Conservation (phyloP, 2,329 filamentous ascomycete genomes). For the Byssothecium circinans region DNA sequence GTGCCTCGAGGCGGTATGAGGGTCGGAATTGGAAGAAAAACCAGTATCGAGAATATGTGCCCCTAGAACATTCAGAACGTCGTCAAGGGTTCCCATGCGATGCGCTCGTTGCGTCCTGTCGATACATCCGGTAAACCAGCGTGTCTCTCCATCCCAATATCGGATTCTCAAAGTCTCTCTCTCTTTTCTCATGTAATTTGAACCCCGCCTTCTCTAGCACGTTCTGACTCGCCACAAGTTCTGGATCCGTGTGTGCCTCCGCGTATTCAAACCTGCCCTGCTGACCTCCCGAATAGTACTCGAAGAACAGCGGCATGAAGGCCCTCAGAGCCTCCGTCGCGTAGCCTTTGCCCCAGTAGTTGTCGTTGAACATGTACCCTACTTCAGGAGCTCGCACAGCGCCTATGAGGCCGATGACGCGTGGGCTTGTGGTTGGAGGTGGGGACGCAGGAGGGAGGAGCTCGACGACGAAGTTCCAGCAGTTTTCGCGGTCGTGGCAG, state of each 20-base stretch:
- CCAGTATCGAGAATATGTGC: no score
- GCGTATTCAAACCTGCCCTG: constrained; percentile 39
- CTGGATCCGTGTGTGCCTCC: constrained; percentile 51
- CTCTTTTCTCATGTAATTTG: constrained; percentile 48
- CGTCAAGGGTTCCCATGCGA: background rate
- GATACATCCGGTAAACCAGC: constrained; percentile 37
- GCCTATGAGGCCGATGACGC: constrained; percentile 48
- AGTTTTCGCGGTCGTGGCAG: constrained; percentile 39
- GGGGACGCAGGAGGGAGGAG: constrained; percentile 40
- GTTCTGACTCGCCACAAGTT: constrained; percentile 57
- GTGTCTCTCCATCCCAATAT: constrained; percentile 41
- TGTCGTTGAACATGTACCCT: constrained; percentile 48
- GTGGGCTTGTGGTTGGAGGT: constrained; percentile 12
- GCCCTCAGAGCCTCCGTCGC: constrained; percentile 49
- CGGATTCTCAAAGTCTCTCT: constrained; percentile 44
- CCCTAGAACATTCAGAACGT: no score
- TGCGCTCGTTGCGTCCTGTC: constrained; percentile 9
- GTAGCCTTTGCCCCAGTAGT: constrained; percentile 47
- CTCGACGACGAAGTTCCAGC: constrained; percentile 62
- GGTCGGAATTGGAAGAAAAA: no score
- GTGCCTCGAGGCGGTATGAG: no score
- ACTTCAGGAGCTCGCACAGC: constrained; percentile 46
- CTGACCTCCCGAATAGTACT: constrained; percentile 35
- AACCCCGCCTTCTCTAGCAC: constrained; percentile 63
- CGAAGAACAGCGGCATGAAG: constrained; percentile 46